These are phyloP conservation scores for Gentiana straminea DNA, from an alignment of 257 asterid genomes.

Conservation along the genomic window DNA sequence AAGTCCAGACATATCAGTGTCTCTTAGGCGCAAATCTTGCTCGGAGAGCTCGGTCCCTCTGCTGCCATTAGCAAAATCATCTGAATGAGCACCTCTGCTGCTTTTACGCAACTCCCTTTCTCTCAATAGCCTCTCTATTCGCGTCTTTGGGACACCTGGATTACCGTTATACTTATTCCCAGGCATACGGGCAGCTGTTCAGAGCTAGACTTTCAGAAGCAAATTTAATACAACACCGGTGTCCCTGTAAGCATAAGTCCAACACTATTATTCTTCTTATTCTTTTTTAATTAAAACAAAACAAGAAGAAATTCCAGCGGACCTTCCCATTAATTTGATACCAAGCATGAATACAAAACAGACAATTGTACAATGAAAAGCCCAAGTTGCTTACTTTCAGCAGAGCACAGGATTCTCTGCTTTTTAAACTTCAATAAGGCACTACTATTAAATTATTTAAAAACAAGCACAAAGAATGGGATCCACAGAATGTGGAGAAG, in stretches of 20 bases:
- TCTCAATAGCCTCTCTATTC: slow-evolving; percentile 62
- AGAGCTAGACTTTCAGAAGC: slow-evolving; percentile 21
- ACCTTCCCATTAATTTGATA: slow-evolving; percentile 14
- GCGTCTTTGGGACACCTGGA: slow-evolving; percentile 30
- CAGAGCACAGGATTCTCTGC: not conserved
- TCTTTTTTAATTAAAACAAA: slow-evolving; percentile 26
- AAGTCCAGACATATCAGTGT: slow-evolving; percentile 18
- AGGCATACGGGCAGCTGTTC: slow-evolving; percentile 43
- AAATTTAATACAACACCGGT: slow-evolving; percentile 27
- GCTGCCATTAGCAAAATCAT: slow-evolving; percentile 35
- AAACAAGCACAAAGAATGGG: slow-evolving; percentile 23
- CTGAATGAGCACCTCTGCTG: slow-evolving; percentile 28
- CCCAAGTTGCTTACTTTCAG: slow-evolving; percentile 9
- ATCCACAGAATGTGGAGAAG: slow-evolving; percentile 34
- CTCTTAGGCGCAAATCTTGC: slow-evolving; percentile 25
- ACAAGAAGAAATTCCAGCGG: slow-evolving; percentile 20
- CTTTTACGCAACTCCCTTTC: slow-evolving; percentile 50
- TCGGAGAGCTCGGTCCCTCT: slow-evolving; percentile 37
- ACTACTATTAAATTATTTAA: slow-evolving; percentile 25
- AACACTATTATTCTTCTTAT: slow-evolving; percentile 14
- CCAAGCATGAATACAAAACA: slow-evolving; percentile 7
- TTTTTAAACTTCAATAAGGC: slow-evolving; percentile 2
- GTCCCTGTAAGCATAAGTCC: slow-evolving; percentile 36
- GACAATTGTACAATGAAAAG: slow-evolving; percentile 9
- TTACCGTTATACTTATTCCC: slow-evolving; percentile 58